Percentiles rank a stretch among this genome's conserved stretches.
These are phyloP conservation scores for Kwoniella dejecticola DNA, from an alignment of 768 basidiomycete species.

Conservation along the genomic window DNA sequence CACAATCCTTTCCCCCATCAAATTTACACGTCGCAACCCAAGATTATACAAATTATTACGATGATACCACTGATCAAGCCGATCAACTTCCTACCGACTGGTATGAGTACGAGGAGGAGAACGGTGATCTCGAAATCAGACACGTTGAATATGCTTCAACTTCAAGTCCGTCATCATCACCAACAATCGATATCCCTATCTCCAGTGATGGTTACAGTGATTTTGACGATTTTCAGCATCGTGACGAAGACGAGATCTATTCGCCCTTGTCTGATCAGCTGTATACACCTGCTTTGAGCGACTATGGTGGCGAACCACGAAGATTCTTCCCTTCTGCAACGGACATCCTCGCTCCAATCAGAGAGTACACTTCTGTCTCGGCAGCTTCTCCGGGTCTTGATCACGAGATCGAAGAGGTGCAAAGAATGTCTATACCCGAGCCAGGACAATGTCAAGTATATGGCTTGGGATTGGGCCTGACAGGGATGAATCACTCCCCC, in stretches of 20 bases:
- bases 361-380: not conserved
- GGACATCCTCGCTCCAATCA: not conserved
- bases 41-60: not conserved
- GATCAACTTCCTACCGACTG: not conserved
- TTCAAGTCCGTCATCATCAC: not conserved
- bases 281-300: not conserved
- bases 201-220: not conserved
- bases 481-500: not conserved
- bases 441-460: not conserved
- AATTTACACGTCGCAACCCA: not conserved
- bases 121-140: not conserved
- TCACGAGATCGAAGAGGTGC: not conserved
- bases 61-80: not conserved
- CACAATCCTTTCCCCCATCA: conserved; percentile 13
- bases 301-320: not conserved
- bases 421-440: not conserved
- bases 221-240: not conserved
- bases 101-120: not conserved
- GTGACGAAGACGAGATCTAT: not conserved
- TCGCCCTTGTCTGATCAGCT: not conserved
- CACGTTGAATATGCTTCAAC: conserved; percentile 18
- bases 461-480: conserved; percentile 6
- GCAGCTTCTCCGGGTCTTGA: not conserved
- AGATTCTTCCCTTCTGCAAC: not conserved
- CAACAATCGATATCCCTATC: not conserved